These are phyloP conservation scores for Colletotrichum paranaense DNA, from an alignment of 2,329 filamentous ascomycete species.

Conservation along the genomic window DNA sequence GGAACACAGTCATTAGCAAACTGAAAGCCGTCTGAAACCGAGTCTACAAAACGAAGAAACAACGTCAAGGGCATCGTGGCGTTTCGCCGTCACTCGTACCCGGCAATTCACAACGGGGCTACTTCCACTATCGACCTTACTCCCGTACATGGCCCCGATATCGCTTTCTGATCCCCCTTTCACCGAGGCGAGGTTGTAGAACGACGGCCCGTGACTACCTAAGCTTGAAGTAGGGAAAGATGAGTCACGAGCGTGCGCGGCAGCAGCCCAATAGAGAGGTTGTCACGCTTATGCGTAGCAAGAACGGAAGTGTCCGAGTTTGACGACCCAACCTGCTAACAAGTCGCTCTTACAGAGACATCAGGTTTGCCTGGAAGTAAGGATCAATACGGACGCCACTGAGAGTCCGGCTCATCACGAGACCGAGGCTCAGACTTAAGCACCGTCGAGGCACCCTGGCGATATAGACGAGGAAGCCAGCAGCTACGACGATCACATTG, in stretches of 20 bases:
- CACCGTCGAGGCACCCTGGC: neutral
- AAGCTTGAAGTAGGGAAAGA: neutral
- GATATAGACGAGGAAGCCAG: neutral
- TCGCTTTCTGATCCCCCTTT: neutral
- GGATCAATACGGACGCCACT: neutral
- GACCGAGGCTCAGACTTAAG: neutral
- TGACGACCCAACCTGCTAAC: neutral
- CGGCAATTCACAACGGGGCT: neutral
- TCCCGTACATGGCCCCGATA: neutral
- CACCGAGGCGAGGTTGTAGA: neutral
- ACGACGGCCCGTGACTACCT: neutral
- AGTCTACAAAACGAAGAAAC: neutral
- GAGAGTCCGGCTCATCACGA: neutral
- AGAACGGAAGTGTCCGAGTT: neutral
- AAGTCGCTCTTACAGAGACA: neutral
- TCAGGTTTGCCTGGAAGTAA: neutral
- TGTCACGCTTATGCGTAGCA: neutral
- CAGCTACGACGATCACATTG: neutral
- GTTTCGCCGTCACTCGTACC: neutral
- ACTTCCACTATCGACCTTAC: neutral
- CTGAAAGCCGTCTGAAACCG: neutral
- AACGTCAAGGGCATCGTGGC: neutral
- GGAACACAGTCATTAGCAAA: neutral
- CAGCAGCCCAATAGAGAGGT: neutral
- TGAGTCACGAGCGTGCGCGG: neutral